Base-by-base conservation (phyloP, 495 filamentous ascomycete genomes). In the Aspergillus mulundensis region DNA sequence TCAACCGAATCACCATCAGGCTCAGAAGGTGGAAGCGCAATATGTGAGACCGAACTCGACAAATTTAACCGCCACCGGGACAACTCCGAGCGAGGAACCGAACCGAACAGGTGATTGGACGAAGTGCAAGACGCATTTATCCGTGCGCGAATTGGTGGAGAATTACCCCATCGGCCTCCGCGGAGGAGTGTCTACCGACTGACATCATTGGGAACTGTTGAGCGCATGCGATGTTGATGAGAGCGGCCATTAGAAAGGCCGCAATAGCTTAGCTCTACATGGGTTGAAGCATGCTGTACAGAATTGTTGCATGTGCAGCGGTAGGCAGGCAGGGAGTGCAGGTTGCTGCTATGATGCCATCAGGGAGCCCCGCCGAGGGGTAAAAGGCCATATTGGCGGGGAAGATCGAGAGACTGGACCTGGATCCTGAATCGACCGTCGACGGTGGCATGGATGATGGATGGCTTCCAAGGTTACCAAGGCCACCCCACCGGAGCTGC, bases 1-100 rank as follows among this genome's bases (percentile, higher is more conserved):
- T 50, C 48, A 50, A 40, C 48, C 48, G 48, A 50, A 50, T n/a
- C 43, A 15, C 16, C 32, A 38, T 15, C 11, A 12, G 30, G 5
- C 19, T 28, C 43, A 46, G 43, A 46, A 50, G 36, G 34, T 50
- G 32, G 6, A 40, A 24, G 32, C 34, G 34, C 47, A 23, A n/a
- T 10, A 7, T 12, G n/a, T n/a, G 30, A 38, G 18, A 30, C 46
- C 46, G 46, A 49, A 49, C 6, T 21, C 8, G 30, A 38, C 47
- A 14, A 38, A 50, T 32, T 50, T 50, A 50, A 50, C 47, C 47
- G 46, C 66, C 91, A 28, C 40, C 53, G 53, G 53, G 36, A 21
- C 25, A 39, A 11, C 20, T 47, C 30, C 41, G 41, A 54, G n/a
- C 20, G 28, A 36, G 49, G 46, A 51, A 40, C 54, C 54, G 46